Evolutionary conservation across 2,329 filamentous ascomycete species (phyloP).

Genomic region (Xylaria sp.): DNA sequence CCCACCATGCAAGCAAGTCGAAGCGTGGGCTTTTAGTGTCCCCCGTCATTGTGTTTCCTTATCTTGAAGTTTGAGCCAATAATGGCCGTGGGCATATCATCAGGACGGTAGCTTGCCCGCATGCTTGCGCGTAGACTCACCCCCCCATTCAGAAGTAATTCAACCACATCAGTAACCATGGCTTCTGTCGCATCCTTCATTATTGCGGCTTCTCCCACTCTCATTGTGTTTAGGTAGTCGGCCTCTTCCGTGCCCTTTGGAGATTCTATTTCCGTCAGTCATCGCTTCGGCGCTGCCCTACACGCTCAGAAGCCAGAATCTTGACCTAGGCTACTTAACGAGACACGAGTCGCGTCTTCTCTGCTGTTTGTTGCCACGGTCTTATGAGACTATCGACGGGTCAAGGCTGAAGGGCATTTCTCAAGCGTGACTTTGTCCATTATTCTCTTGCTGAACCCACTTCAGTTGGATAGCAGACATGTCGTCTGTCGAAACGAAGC

Average conservation of each 20-base stretch:
- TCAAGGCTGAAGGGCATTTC: not conserved
- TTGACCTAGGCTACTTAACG: slow-evolving; percentile 13
- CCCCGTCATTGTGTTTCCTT: slow-evolving; percentile 36
- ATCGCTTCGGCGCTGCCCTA: slow-evolving; percentile 29
- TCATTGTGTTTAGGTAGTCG: slow-evolving; percentile 15
- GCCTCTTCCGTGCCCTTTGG: slow-evolving; percentile 22
- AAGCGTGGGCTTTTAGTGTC: slow-evolving; percentile 21
- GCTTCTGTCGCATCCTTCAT: slow-evolving; percentile 6
- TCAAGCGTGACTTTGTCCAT: too few relatives aligned
- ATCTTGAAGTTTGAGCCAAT: slow-evolving; percentile 34
- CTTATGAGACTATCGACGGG: not conserved
- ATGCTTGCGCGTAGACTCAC: slow-evolving; percentile 26
- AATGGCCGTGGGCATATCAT: slow-evolving; percentile 17
- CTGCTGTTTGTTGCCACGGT: not conserved
- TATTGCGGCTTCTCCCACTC: slow-evolving; percentile 26
- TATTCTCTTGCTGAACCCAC: not conserved
- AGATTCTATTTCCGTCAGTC: slow-evolving; percentile 12
- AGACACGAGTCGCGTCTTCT: not conserved
- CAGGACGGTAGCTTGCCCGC: slow-evolving; percentile 27
- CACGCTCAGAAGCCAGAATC: not conserved
- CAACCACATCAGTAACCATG: slow-evolving; percentile 11
- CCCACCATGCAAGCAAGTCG: slow-evolving; percentile 24
- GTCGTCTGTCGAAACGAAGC: slow-evolving; percentile 31
- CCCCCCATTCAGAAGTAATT: slow-evolving; percentile 6
- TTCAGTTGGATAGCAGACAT: slow-evolving; percentile 27